These are phyloP conservation scores for Piromyces finnis DNA, from an alignment of 192 early-diverging fungal species.

Conservation along the genomic window DNA sequence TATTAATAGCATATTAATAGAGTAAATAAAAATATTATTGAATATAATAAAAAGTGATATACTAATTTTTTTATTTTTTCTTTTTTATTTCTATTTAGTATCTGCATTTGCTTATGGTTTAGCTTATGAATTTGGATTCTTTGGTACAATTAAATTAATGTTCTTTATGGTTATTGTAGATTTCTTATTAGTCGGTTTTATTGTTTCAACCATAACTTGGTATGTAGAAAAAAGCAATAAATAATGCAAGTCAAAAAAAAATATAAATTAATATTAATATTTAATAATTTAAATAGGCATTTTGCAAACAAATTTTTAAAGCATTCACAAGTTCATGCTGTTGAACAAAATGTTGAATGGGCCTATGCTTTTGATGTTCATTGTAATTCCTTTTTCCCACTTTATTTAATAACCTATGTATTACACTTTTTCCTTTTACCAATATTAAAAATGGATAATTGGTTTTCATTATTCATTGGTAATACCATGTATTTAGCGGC, in stretches of 20 bases:
- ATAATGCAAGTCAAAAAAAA: too few species aligned
- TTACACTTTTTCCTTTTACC: slow-evolving; percentile 86
- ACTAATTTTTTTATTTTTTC: too few species aligned
- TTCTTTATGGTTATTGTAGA: slow-evolving; percentile 69
- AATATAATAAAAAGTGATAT: too few species aligned
- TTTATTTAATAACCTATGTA: slow-evolving; percentile 72
- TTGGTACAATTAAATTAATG: slow-evolving; percentile 53
- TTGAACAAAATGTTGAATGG: slow-evolving; percentile 85
- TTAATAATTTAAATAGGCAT: slow-evolving; percentile 15
- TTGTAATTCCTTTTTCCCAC: slow-evolving; percentile 86
- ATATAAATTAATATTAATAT: too few species aligned
- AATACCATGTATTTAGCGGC: slow-evolving; percentile 77
- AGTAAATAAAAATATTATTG: too few species aligned
- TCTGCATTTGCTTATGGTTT: slow-evolving; percentile 69
- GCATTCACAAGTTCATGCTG: slow-evolving; percentile 53
- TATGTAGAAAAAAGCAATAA: slow-evolving; percentile 9
- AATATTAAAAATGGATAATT: slow-evolving; percentile 53
- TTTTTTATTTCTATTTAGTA: slow-evolving; percentile 16
- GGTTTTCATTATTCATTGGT: slow-evolving; percentile 67
- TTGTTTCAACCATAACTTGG: slow-evolving; percentile 57
- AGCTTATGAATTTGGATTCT: slow-evolving; percentile 42
- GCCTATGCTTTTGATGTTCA: slow-evolving; percentile 93
- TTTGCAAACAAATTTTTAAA: slow-evolving; percentile 65
- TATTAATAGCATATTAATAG: too few species aligned
- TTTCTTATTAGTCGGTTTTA: slow-evolving; percentile 50